Evolutionary conservation across 306 rosid genomes (phyloP).

Genomic region (Quercus bicolor): DNA sequence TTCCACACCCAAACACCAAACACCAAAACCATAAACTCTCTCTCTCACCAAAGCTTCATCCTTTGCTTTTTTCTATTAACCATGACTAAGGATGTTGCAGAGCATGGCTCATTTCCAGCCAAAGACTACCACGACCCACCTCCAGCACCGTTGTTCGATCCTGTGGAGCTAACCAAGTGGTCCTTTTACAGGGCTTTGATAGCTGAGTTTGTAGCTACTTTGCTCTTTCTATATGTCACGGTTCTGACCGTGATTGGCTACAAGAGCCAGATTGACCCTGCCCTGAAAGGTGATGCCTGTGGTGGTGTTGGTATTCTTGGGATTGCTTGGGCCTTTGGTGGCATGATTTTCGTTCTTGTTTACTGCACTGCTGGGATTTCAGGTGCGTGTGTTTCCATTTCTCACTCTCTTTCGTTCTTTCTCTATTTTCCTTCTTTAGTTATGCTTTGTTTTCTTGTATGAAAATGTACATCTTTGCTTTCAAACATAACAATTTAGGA

Average conservation of each 20-base stretch:
- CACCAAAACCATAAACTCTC: not conserved
- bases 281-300: constrained; percentile 29
- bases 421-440: not conserved
- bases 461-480: not conserved
- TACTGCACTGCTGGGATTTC: constrained; percentile 99
- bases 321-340: constrained; percentile 95
- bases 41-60: not conserved
- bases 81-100: constrained; percentile 65
- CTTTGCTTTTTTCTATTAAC: not conserved
- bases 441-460: not conserved
- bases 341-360: constrained; percentile 95
- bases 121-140: constrained; percentile 97
- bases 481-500: not conserved
- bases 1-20: constrained; percentile 19
- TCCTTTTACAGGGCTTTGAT: constrained; percentile 89
- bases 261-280: constrained; percentile 46
- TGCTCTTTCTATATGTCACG: constrained; percentile 84
- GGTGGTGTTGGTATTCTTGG: constrained; percentile 85
- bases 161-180: constrained; percentile 70
- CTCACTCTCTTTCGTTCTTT: not conserved
- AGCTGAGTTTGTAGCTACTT: constrained; percentile 88
- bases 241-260: constrained; percentile 83
- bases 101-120: constrained; percentile 56
- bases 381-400: constrained; percentile 29
- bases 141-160: constrained; percentile 65